Conservation (phyloP, 306 rosid genomes). For the Corylus americana region DNA sequence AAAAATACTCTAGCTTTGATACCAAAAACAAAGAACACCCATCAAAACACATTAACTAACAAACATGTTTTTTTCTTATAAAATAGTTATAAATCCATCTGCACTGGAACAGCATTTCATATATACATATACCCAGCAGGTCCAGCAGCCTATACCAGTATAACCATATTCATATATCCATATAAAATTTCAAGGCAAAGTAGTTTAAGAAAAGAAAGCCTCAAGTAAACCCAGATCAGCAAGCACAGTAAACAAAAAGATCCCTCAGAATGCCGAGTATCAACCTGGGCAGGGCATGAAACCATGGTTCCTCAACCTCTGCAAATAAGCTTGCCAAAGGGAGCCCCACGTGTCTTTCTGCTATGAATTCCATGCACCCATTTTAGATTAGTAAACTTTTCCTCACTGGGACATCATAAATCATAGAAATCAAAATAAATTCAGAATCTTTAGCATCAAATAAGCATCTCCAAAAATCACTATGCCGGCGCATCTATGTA, state of each 20-base stretch:
- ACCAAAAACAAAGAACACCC: no score
- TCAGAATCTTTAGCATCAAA: no score
- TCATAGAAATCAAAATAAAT: neutral
- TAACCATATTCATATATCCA: neutral
- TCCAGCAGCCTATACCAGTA: no score
- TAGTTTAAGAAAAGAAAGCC: neutral
- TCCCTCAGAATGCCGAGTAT: slow-evolving; percentile 32
- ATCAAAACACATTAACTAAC: no score
- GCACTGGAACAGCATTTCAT: no score
- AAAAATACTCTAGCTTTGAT: no score
- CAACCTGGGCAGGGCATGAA: slow-evolving; percentile 28
- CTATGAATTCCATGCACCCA: neutral
- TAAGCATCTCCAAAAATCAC: no score
- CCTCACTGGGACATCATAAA: slow-evolving; percentile 24
- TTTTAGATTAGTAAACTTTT: slow-evolving; percentile 34
- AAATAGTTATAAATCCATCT: no score
- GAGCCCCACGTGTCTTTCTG: slow-evolving; percentile 24
- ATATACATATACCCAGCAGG: no score
- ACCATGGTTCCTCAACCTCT: slow-evolving; percentile 37
- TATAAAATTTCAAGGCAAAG: neutral
- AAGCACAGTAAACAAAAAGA: neutral
- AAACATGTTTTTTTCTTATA: no score
- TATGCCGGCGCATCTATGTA: neutral
- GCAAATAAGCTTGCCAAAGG: slow-evolving; percentile 7
- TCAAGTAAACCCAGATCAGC: neutral